Percentiles rank a stretch among this genome's conserved stretches.
These are phyloP conservation scores for Parathielavia appendiculata DNA, from an alignment of 495 filamentous ascomycete species.

Conservation along the genomic window DNA sequence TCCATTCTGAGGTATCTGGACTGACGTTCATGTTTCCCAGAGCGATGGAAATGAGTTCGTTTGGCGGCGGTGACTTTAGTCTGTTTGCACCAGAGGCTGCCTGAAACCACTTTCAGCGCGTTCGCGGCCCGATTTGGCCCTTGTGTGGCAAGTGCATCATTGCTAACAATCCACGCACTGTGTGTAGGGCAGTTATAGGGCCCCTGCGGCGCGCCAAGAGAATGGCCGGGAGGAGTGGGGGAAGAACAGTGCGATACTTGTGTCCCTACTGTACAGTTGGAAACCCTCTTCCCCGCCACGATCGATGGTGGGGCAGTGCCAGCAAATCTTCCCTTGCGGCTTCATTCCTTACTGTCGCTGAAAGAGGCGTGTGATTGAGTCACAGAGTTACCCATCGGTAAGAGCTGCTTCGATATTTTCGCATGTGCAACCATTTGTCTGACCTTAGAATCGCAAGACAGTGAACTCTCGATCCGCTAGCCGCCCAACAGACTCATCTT, in stretches of 20 bases:
- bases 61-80: background rate
- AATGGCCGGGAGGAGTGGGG: background rate
- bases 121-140: background rate
- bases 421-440: background rate
- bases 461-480: background rate
- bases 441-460: background rate
- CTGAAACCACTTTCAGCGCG: background rate
- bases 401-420: background rate
- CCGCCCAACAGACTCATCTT: background rate
- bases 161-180: background rate
- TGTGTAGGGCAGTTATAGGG: background rate
- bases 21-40: background rate
- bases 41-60: background rate
- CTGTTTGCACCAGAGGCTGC: background rate
- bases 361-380: conserved; percentile 8
- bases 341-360: background rate
- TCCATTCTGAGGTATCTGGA: conserved; percentile 16
- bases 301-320: conserved; percentile 28
- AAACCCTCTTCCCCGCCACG: conserved; percentile 27
- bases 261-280: conserved; percentile 1
- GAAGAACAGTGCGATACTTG: background rate
- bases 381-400: conserved; percentile 4
- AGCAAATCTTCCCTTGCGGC: conserved; percentile 11
- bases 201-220: background rate
- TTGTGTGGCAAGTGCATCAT: background rate